Evolutionary conservation across 139 green algal genomes (phyloP), one percentile per base, ranked within the genome.

Genomic region (Volvox africanus): DNA sequence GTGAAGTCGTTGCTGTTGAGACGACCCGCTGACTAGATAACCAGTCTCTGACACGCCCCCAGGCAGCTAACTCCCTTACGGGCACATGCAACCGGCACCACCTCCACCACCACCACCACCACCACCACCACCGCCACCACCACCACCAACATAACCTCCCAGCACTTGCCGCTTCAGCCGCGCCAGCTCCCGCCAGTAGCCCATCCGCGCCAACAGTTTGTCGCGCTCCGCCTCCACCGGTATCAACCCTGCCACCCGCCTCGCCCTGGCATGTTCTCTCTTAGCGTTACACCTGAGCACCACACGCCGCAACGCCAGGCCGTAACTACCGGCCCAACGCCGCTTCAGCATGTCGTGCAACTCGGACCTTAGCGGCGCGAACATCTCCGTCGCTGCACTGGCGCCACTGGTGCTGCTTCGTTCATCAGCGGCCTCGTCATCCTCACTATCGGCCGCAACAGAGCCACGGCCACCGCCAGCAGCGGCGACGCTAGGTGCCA

Each of bases 141-240:
- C n/a, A n/a, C n/a, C n/a, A 5, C 44, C 9, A 55, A 14, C 44
- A 55, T 5, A 55, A 55, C 9, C 44, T 9, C 44, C 9, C 44
- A 9, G 44, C 5, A 55, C 81, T 33, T 33, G 78, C 82, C 82
- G 28, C 65, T 88, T 88, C 21, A 88, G 32, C 37, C 82, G 62
- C 33, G 82, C 82, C 82, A 28, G 82, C 82, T 88, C 82, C 62
- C 82, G 37, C 82, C 65, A 79, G 65, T 79, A 79, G 33, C 82
- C 82, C 62, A 88, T 22, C 62, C 20, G 37, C 6, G 33, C 55
- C 37, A 88, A 61, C 61, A 88, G 82, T 35, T 32, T 67, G 33
- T 88, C 82, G 62, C 65, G 18, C 82, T 88, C 82, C 61, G 62
- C 82, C 62, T 65, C 82, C 62, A 22, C 62, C 22, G 82, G 82